Conservation (phyloP, 2,329 filamentous ascomycete genomes). For the Ophiostoma sp. region DNA sequence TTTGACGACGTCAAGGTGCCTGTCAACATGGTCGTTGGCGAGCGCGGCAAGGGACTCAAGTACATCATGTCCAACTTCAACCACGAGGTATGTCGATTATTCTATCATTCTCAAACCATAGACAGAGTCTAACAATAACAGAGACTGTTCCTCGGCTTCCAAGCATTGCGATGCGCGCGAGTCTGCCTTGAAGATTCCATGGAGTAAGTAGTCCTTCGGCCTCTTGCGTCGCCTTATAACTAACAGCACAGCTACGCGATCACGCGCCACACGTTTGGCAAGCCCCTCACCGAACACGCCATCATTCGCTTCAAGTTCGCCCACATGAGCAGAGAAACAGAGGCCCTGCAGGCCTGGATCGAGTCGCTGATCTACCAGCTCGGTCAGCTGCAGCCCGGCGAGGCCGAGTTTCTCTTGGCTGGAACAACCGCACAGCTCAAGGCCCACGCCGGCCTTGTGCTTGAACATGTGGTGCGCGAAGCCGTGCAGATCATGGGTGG, state of each 20-base stretch:
- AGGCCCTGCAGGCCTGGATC: neutral
- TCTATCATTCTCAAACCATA: no score
- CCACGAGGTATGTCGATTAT: neutral
- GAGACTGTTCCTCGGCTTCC: conserved; percentile 5
- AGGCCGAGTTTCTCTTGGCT: neutral
- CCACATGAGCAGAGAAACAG: neutral
- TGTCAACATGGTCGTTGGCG: conserved; percentile 10
- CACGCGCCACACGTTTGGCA: neutral
- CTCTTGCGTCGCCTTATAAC: neutral
- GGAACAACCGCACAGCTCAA: neutral
- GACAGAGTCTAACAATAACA: neutral
- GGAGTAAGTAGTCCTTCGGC: neutral
- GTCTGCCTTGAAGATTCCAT: neutral
- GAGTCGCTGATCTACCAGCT: neutral
- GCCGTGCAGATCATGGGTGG: neutral
- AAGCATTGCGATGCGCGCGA: neutral
- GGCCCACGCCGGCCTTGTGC: neutral
- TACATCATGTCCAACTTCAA: conserved; percentile 6
- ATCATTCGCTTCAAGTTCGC: conserved; percentile 4
- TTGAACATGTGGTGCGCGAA: neutral
- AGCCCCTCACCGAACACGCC: neutral
- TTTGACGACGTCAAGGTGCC: conserved; percentile 12
- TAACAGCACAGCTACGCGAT: neutral
- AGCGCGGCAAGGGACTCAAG: conserved; percentile 3
- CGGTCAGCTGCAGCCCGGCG: neutral